Percentiles rank a stretch among this genome's conserved stretches.
phyloP scores from a whole-genome alignment of 371 early-diverging fungal genomes.

The Mycotypha africana region DNA sequence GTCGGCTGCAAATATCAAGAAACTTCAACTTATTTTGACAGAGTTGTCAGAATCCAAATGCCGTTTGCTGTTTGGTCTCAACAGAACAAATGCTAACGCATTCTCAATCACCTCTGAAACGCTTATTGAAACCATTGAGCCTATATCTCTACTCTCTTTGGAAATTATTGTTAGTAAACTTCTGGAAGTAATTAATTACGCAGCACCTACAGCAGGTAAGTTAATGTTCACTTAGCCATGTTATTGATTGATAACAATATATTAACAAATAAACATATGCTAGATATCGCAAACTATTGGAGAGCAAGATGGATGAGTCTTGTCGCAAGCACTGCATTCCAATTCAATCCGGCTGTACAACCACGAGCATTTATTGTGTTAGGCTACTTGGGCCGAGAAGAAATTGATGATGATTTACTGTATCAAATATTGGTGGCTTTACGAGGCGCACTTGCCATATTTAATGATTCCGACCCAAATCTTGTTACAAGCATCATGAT shows the following conservation, averaged over 20 bases:
- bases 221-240: background rate
- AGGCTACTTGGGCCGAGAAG: slow-evolving; percentile 79
- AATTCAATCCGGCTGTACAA: slow-evolving; percentile 86
- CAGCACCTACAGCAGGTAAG: slow-evolving; percentile 65
- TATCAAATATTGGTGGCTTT: slow-evolving; percentile 83
- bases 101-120: slow-evolving; percentile 59
- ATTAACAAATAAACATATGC: too few relatives aligned
- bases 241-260: background rate
- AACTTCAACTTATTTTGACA: slow-evolving; percentile 47
- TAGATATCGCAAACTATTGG: slow-evolving; percentile 73
- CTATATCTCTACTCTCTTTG: slow-evolving; percentile 63
- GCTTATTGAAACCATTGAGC: slow-evolving; percentile 53
- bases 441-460: slow-evolving; percentile 71
- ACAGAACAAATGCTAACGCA: slow-evolving; percentile 58
- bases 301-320: slow-evolving; percentile 89
- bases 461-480: slow-evolving; percentile 69
- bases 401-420: slow-evolving; percentile 79
- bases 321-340: slow-evolving; percentile 84
- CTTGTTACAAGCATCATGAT: slow-evolving; percentile 76
- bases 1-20: slow-evolving; percentile 45
- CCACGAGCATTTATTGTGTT: slow-evolving; percentile 87
- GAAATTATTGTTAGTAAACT: slow-evolving; percentile 72
- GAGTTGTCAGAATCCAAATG: slow-evolving; percentile 69
- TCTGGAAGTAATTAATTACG: slow-evolving; percentile 66
- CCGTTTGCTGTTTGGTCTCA: slow-evolving; percentile 73